Evolutionary conservation across 1,284 basidiomycete genomes (phyloP), one percentile per base, ranked within the genome.

Genomic region (Schizophyllum commune): DNA sequence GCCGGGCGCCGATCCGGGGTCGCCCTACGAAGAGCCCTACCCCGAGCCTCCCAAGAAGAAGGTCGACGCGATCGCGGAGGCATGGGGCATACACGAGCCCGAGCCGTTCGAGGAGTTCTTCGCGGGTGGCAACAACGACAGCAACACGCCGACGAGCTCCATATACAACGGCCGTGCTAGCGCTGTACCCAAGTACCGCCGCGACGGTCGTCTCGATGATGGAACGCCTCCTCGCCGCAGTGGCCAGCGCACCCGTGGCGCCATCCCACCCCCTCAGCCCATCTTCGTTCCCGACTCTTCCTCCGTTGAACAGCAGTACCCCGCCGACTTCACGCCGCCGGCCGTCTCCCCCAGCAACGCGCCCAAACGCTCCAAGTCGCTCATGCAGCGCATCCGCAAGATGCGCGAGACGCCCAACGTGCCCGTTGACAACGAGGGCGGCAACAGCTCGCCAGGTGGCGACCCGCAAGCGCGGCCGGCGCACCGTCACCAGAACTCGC

Each of bases 81-180:
- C 91, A 0, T 93, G 91, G 89, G 91, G 91, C 47, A 90, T 91
- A 56, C 90, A 92, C 68, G 91, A 92, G 68, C 91, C 90, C 11
- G 91, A 93, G 71, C 91, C 91, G 1, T 93, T 83, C 67, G 90
- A 93, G 69, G 91, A 93, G 68, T 93, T 93, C 70, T 89, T 84
- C 63, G 90, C 90, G 8, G 79, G 79, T 22, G 83, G 85, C 63
- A 82, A 82, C 52, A 74, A 75, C 0, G 81, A 83, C 51, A 79
- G 78, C 27, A 82, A 83, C 59, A 85, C 84, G 6, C 82, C 83
- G n/a, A 75, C 82, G 34, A 83, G 80, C 67, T 86, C 85, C 52
- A 84, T 86, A 64, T 83, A 83, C 71, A 85, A 84, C 61, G 85
- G 83, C 56, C 70, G 73, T 64, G 67, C 65, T 62, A 61, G 60